phyloP scores from a whole-genome alignment of 305 asterid genomes.

The Fraxinus nigra region DNA sequence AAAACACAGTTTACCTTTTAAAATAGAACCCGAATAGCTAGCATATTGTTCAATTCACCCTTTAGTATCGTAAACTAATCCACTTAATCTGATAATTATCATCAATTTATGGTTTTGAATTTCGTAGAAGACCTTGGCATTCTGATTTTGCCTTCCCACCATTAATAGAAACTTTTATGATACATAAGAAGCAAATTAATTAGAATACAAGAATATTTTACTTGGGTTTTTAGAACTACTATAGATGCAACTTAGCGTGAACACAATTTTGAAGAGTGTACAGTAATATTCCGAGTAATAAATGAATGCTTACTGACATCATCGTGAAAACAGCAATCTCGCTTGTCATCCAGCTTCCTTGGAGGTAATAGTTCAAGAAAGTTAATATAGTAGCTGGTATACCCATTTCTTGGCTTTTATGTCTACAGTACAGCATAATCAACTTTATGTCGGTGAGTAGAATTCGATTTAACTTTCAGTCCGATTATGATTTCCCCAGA shows the following conservation, averaged over 20 bases:
- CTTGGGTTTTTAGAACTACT: not conserved
- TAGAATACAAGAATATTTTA: not conserved
- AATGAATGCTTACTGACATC: not conserved
- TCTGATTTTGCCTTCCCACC: not conserved
- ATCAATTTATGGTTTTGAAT: not conserved
- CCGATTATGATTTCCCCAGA: constrained; percentile 35
- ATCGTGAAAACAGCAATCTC: not conserved
- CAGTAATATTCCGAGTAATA: not conserved
- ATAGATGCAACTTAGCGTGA: not conserved
- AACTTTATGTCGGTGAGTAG: constrained; percentile 20
- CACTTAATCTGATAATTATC: not conserved
- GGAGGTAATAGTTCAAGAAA: not conserved
- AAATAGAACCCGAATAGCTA: not conserved
- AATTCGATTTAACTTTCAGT: constrained; percentile 28
- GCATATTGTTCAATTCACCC: not conserved
- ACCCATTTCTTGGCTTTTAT: not conserved
- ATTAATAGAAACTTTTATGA: not conserved
- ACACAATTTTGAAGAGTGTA: not conserved
- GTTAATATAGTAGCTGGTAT: not conserved
- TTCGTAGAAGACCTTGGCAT: not conserved
- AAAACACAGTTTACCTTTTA: not conserved
- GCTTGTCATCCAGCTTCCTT: not conserved
- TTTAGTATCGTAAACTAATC: not conserved
- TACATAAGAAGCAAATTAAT: not conserved
- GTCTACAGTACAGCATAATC: constrained; percentile 26